Evolutionary conservation across 352 stramenopile genomes (phyloP).

Genomic region (Phytopythium delawarense): DNA sequence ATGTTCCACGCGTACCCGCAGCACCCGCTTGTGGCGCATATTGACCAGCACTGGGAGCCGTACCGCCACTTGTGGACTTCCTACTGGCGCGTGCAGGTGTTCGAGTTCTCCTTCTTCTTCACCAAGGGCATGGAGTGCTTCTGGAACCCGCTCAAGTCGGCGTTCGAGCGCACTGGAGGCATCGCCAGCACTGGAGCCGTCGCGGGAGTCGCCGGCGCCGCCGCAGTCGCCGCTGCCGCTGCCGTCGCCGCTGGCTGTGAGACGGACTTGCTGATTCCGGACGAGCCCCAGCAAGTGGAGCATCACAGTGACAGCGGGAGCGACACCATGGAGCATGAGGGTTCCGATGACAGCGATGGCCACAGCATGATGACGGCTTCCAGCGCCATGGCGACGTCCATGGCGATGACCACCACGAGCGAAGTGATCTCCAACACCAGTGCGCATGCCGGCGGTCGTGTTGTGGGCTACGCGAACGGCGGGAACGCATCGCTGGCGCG

Average conservation of each 20-base stretch:
- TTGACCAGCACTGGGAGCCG: slow-evolving; percentile 58
- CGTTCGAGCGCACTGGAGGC: slow-evolving; percentile 37
- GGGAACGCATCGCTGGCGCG: slow-evolving; percentile 32
- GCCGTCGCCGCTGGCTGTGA: slow-evolving; percentile 7
- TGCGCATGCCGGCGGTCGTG: not conserved
- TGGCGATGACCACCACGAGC: not conserved
- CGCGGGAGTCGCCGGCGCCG: not conserved
- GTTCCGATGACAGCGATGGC: not conserved
- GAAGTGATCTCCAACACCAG: not conserved
- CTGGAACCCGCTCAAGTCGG: slow-evolving; percentile 56
- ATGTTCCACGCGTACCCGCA: slow-evolving; percentile 13
- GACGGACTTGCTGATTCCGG: slow-evolving; percentile 1
- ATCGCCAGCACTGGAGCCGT: slow-evolving; percentile 4
- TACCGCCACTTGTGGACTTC: slow-evolving; percentile 63
- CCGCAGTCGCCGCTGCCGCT: not conserved
- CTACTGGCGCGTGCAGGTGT: slow-evolving; percentile 48
- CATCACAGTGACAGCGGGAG: not conserved
- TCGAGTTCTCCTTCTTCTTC: slow-evolving; percentile 64
- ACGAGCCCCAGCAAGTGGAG: slow-evolving; percentile 3
- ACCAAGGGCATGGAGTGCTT: slow-evolving; percentile 60
- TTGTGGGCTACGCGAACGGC: slow-evolving; percentile 3
- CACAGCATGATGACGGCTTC: not conserved
- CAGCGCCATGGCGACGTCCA: not conserved
- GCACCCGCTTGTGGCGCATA: slow-evolving; percentile 37
- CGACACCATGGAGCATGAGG: not conserved